Base-by-base conservation (phyloP, 257 asterid species). In the Apocynum venetum region DNA sequence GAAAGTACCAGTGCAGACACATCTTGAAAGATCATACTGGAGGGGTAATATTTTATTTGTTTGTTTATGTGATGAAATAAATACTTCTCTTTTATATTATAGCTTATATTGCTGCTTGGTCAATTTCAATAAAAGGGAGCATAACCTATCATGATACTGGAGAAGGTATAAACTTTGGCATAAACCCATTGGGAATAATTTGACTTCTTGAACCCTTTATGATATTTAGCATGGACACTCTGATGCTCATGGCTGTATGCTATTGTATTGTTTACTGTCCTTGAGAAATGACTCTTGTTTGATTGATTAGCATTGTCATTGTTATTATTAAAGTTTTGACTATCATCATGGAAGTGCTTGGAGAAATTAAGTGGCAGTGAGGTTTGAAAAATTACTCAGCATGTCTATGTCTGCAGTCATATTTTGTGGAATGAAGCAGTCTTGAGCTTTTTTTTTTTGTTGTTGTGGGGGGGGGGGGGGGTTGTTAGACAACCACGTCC, bases 11-110 rank as follows among this genome's bases (percentile, higher is more conserved):
- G 68, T 89, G 97, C 78, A 86, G 85, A 77, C 94, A 89, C 63
- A 82, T 87, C 83, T 82, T 96, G 91, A 92, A 89, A 86, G 99
- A 96, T 86, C 99, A 96, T 64, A 85, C 89, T 12, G 97, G 96
- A 6, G 99, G 93, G 98, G 99, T 96, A 87, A 38, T 63, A 13
- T 57, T 57, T n/a, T 78, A 47, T 60, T 35, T 40, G 0, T 1
- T 63, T 35, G 25, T 35, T 7, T 25, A 2, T 17, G 6, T 5
- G 8, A 2, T 17, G 15, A 8, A 2, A 46, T 71, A 49, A 72
- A 63, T 46, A 46, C 9, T 60, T 17, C 15, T 47, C 17, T 10
- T 76, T 44, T 52, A 14, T 25, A 10, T 9, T 3, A 7, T 41
- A 14, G 53, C 47, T 73, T 13, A 19, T 11, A 3, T 53, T 51